These are phyloP conservation scores for Suhomyces ambrosiae DNA, from an alignment of 1,139 yeast species.

Conservation along the genomic window DNA sequence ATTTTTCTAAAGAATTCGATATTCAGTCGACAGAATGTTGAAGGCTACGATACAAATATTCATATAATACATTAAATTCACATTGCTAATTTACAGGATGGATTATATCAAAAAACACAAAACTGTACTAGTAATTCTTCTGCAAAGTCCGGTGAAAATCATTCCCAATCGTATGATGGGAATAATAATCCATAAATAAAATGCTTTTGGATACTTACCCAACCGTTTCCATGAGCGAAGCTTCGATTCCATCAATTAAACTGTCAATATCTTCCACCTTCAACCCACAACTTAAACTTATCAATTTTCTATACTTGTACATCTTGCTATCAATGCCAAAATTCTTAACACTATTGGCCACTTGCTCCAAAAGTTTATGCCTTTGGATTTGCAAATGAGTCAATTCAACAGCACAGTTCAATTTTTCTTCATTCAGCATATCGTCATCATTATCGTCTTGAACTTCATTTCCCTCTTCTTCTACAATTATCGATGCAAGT, in stretches of 20 bases:
- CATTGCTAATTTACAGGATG: conserved; percentile 6
- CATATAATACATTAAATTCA: conserved; percentile 5
- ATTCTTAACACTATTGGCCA: conserved; percentile 38
- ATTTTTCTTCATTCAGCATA: conserved; percentile 24
- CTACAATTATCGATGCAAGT: conserved; percentile 48
- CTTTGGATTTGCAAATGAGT: conserved; percentile 57
- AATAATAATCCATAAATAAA: not conserved
- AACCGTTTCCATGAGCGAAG: conserved; percentile 39
- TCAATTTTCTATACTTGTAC: conserved; percentile 77
- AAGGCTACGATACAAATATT: too few species aligned
- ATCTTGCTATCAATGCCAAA: conserved; percentile 57
- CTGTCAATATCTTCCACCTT: conserved; percentile 80
- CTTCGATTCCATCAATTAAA: conserved; percentile 49
- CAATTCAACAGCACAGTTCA: conserved; percentile 42
- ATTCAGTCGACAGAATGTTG: too few species aligned
- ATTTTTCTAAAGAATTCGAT: too few species aligned
- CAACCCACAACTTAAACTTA: conserved; percentile 81
- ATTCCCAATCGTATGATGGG: conserved; percentile 1
- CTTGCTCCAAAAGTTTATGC: conserved; percentile 41
- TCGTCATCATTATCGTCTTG: conserved; percentile 18
- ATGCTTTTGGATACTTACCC: conserved; percentile 2
- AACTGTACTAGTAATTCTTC: not conserved
- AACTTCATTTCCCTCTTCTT: conserved; percentile 41
- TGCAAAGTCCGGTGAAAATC: not conserved
- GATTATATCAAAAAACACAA: conserved; percentile 5